Conservation (phyloP, 805 yeast genomes). For the Metschnikowia cerradonensis region DNA sequence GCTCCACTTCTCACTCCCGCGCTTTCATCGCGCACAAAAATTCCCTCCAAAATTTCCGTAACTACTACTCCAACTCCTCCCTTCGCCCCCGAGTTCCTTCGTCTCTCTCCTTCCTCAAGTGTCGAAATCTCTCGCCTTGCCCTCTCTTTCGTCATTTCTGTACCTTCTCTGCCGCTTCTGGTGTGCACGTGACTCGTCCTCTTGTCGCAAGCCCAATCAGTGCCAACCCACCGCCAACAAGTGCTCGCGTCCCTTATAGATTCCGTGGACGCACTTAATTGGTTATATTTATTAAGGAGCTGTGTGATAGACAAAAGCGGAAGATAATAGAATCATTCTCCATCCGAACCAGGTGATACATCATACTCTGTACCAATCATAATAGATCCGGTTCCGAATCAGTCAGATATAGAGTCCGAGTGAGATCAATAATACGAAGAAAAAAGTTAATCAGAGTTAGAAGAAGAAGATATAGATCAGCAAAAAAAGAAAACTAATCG, state of each 20-base stretch:
- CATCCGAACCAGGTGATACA: too few species aligned
- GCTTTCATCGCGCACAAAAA: slow-evolving; percentile 6
- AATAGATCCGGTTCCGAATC: too few species aligned
- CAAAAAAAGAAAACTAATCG: too few species aligned
- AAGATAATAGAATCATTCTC: too few species aligned
- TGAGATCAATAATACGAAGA: too few species aligned
- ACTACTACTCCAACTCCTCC: not conserved
- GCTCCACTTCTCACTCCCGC: not conserved
- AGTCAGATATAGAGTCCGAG: too few species aligned
- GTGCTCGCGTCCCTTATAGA: not conserved
- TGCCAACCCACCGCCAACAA: not conserved
- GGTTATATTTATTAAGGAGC: not conserved
- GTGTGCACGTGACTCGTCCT: not conserved
- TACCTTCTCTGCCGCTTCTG: not conserved
- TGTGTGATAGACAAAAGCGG: not conserved
- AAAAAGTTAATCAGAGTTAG: too few species aligned
- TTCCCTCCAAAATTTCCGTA: slow-evolving; percentile 2
- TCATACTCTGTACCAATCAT: too few species aligned
- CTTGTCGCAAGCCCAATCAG: not conserved
- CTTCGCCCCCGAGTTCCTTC: not conserved
- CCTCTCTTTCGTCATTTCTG: not conserved
- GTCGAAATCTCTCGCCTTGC: not conserved
- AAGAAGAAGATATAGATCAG: too few species aligned
- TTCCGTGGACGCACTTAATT: not conserved
- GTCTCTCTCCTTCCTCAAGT: not conserved